These are phyloP conservation scores for Trichoderma reesei DNA, from an alignment of 495 filamentous ascomycete genomes.

Conservation along the genomic window DNA sequence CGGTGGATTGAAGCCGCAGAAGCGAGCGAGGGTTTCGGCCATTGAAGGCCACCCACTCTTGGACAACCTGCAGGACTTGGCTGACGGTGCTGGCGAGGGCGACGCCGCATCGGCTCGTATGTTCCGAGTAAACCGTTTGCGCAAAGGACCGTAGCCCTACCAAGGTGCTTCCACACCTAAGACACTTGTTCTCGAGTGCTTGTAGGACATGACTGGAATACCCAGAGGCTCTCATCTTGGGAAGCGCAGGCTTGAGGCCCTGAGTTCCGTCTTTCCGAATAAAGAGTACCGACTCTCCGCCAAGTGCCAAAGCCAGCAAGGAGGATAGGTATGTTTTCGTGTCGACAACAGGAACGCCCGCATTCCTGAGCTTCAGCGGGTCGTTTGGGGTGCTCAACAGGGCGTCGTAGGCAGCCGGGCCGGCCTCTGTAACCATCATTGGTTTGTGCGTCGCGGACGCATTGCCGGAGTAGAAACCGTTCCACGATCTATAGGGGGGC, in stretches of 20 bases:
- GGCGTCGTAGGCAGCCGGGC: slow-evolving; percentile 63
- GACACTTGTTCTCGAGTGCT: slow-evolving; percentile 46
- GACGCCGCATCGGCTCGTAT: slow-evolving; percentile 41
- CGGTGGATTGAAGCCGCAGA: slow-evolving; percentile 60
- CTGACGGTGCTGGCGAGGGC: slow-evolving; percentile 54
- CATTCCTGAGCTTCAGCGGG: slow-evolving; percentile 20
- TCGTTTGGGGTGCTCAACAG: slow-evolving; percentile 34
- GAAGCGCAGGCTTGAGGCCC: slow-evolving; percentile 47
- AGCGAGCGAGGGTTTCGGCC: slow-evolving; percentile 37
- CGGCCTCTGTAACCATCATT: slow-evolving; percentile 69
- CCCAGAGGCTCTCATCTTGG: slow-evolving; percentile 57
- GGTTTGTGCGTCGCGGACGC: slow-evolving; percentile 32
- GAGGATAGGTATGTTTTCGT: slow-evolving; percentile 47
- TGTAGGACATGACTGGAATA: slow-evolving; percentile 49
- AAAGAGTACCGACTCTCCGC: slow-evolving; percentile 74
- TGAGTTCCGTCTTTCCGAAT: slow-evolving; percentile 47
- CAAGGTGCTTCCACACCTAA: slow-evolving; percentile 49
- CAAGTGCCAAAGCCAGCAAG: slow-evolving; percentile 64
- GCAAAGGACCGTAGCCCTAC: slow-evolving; percentile 45
- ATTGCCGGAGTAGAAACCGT: slow-evolving; percentile 45
- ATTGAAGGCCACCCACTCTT: slow-evolving; percentile 42
- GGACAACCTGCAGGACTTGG: slow-evolving; percentile 43
- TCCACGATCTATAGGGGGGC: slow-evolving; percentile 59
- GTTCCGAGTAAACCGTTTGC: slow-evolving; percentile 31
- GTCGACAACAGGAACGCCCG: slow-evolving; percentile 26